These are phyloP conservation scores for Aureobasidium melanogenum DNA, from an alignment of 2,329 filamentous ascomycete genomes.

Conservation along the genomic window DNA sequence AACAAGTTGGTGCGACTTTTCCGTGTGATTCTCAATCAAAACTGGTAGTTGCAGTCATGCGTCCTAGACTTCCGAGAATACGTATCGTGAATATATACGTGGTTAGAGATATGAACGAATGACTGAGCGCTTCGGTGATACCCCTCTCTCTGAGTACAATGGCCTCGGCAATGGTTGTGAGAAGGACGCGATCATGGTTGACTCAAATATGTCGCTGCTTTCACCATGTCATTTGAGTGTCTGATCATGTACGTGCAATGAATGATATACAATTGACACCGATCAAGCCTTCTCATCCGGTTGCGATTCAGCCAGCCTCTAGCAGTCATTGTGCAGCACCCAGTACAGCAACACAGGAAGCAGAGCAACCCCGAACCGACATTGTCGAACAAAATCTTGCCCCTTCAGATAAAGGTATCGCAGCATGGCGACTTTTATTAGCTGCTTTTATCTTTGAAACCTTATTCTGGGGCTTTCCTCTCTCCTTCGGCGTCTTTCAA, in stretches of 20 bases:
- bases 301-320: neutral
- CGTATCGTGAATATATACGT: too few species aligned
- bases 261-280: neutral
- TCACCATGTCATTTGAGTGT: too few species aligned
- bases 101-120: too few species aligned
- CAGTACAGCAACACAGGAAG: neutral
- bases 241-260: neutral
- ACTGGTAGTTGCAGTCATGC: too few species aligned
- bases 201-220: neutral
- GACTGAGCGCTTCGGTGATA: too few species aligned
- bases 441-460: conserved; percentile 42
- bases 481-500: conserved; percentile 63
- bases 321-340: neutral
- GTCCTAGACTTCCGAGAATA: too few species aligned
- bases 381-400: neutral
- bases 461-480: conserved; percentile 54
- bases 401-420: conserved; percentile 16
- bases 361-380: neutral
- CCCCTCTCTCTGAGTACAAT: neutral
- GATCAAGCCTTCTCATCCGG: neutral
- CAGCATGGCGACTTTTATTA: conserved; percentile 19
- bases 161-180: neutral
- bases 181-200: too few species aligned
- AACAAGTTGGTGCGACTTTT: neutral
- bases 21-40: too few species aligned